phyloP scores from a whole-genome alignment of 495 filamentous ascomycete species.

The Aspergillus hancockii region DNA sequence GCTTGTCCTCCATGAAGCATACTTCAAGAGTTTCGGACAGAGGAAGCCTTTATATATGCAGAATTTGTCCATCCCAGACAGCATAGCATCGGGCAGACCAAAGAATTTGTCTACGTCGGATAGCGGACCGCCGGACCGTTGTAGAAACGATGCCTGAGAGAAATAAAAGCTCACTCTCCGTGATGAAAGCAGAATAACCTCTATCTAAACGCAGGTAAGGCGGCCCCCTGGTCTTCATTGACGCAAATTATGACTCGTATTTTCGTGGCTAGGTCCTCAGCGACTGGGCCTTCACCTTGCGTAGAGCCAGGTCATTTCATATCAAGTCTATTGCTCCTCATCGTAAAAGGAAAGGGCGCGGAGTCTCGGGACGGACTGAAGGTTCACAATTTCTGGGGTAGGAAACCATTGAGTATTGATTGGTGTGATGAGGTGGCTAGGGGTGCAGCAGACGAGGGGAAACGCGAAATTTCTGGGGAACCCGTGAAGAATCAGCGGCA shows the following conservation, averaged over 20 bases:
- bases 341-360: background rate
- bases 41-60: background rate
- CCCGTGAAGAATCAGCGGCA: too few species aligned
- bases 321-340: background rate
- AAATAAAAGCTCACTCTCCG: background rate
- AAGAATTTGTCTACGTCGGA: background rate
- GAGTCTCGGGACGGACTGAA: background rate
- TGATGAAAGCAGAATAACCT: background rate
- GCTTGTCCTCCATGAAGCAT: background rate
- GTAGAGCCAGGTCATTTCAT: background rate
- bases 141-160: background rate
- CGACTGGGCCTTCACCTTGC: background rate
- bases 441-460: background rate
- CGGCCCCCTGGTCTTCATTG: background rate
- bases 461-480: too few species aligned
- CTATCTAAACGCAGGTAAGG: background rate
- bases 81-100: background rate
- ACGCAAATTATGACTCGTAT: background rate
- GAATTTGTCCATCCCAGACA: background rate
- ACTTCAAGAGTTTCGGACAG: background rate
- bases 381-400: background rate
- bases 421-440: background rate
- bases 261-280: background rate
- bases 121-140: background rate
- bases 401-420: background rate